phyloP scores from a whole-genome alignment of 2,329 filamentous ascomycete species.

The Alternaria arborescens region DNA sequence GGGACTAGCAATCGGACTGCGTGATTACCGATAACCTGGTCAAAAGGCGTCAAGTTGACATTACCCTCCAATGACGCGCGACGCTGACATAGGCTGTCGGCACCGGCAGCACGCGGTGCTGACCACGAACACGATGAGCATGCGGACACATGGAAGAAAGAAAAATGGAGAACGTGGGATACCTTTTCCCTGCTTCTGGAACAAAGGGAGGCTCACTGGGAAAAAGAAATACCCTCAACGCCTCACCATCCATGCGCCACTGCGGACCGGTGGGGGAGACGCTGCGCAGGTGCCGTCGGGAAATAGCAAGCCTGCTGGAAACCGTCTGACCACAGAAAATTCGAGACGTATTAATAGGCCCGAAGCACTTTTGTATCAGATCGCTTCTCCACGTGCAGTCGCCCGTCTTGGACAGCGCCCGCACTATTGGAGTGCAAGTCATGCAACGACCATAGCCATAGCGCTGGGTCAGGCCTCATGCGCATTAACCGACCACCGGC shows the following conservation, averaged over 20 bases:
- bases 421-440: constrained; percentile 36
- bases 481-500: constrained; percentile 30
- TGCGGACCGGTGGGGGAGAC: constrained; percentile 7
- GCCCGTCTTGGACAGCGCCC: constrained; percentile 27
- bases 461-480: constrained; percentile 37
- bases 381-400: constrained; percentile 39
- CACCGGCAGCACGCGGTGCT: constrained; percentile 8
- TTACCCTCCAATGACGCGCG: neutral
- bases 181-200: constrained; percentile 3
- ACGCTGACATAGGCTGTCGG: constrained; percentile 10
- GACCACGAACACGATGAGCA: constrained; percentile 1
- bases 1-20: constrained; percentile 1
- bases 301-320: constrained; percentile 1
- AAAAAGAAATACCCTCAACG: constrained; percentile 8
- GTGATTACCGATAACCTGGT: constrained; percentile 16
- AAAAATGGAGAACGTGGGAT: constrained; percentile 7
- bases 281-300: constrained; percentile 6
- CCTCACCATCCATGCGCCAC: constrained; percentile 8
- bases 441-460: constrained; percentile 43
- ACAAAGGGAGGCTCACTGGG: neutral
- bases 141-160: constrained; percentile 4
- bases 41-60: constrained; percentile 8
- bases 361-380: constrained; percentile 29
- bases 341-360: constrained; percentile 15
- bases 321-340: constrained; percentile 8